A percentile compares a stretch with the other conserved stretches of the same genome.
Conservation (phyloP, 257 asterid genomes). For the Prunella vulgaris region DNA sequence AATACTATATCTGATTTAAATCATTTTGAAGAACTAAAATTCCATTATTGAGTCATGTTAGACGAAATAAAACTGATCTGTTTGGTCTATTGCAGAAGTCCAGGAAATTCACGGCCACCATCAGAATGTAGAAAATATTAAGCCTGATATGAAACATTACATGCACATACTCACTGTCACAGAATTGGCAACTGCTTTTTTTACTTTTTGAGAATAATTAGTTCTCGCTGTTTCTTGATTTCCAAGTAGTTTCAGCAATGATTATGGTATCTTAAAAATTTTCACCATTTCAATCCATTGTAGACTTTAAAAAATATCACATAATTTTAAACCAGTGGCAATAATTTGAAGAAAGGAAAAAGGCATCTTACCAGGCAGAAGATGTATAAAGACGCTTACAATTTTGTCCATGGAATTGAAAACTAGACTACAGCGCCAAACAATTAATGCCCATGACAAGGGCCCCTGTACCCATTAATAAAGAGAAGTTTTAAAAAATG, state of each 20-base stretch:
- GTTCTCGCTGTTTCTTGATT: neutral
- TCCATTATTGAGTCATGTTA: neutral
- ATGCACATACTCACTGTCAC: neutral
- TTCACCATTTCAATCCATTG: neutral
- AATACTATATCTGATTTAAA: neutral
- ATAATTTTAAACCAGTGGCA: neutral
- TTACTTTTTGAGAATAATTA: neutral
- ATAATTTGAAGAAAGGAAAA: slow-evolving; percentile 15
- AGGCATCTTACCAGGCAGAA: slow-evolving; percentile 75
- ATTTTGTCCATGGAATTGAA: slow-evolving; percentile 94
- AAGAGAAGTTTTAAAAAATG: neutral
- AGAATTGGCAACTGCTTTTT: neutral
- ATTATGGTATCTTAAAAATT: neutral
- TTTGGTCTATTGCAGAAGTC: neutral
- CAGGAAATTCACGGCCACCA: neutral
- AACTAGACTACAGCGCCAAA: slow-evolving; percentile 97
- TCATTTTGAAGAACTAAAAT: neutral
- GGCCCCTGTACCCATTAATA: slow-evolving; percentile 66
- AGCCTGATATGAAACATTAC: neutral
- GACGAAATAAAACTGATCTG: neutral
- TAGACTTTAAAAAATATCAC: neutral
- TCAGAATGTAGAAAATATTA: neutral
- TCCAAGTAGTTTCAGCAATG: neutral
- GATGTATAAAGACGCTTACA: slow-evolving; percentile 96
- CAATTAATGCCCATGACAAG: slow-evolving; percentile 94